These are phyloP conservation scores for Coffea canephora DNA, from an alignment of 257 asterid genomes.

Conservation along the genomic window DNA sequence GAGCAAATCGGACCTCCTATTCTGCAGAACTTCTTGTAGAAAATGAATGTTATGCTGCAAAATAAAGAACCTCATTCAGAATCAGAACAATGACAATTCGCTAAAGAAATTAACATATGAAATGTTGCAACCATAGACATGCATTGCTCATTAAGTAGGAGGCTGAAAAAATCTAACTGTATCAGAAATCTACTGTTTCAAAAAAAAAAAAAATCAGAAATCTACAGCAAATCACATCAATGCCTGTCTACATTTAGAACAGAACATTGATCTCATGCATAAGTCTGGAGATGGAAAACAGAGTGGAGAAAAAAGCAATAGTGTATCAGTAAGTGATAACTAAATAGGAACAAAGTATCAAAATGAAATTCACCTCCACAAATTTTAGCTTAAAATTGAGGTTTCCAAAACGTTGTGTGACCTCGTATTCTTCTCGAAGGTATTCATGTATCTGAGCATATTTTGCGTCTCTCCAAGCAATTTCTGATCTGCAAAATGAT, in stretches of 20 bases:
- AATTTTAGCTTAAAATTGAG: conserved; percentile 88
- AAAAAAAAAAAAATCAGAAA: not conserved
- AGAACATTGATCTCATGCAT: not conserved
- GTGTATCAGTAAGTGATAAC: not conserved
- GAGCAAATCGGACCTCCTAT: conserved; percentile 78
- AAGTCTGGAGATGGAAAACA: not conserved
- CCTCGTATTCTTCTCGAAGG: conserved; percentile 94
- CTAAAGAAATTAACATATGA: not conserved
- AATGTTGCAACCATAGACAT: not conserved
- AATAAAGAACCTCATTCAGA: conserved; percentile 16
- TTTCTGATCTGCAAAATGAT: conserved; percentile 68
- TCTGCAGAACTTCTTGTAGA: conserved; percentile 97
- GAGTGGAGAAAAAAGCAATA: not conserved
- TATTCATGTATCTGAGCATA: conserved; percentile 89
- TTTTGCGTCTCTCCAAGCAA: conserved; percentile 98
- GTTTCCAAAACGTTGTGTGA: conserved; percentile 89
- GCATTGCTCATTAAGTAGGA: not conserved
- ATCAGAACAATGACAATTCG: not conserved
- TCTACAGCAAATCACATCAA: not conserved
- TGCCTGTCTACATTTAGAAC: not conserved
- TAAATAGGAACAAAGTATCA: not conserved
- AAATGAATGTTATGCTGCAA: conserved; percentile 97
- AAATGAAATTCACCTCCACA: conserved; percentile 62
- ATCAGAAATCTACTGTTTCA: not conserved
- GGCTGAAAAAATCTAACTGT: not conserved